phyloP scores from a whole-genome alignment of 805 yeast species.

The Danielozyma ontarioensis region DNA sequence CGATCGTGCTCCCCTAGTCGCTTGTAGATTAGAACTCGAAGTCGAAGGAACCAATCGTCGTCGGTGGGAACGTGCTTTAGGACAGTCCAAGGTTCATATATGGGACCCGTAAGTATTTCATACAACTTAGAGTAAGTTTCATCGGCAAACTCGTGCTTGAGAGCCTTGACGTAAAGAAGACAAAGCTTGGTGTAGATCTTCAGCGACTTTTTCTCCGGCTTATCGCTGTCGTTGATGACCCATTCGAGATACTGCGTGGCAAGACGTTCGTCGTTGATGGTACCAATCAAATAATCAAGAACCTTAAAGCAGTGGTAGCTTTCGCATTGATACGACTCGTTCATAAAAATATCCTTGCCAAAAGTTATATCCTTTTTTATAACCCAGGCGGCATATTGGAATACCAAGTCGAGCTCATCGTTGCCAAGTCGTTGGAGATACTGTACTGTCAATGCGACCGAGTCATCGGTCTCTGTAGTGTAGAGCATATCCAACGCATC shows the following conservation, averaged over 20 bases:
- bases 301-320: conserved; percentile 51
- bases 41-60: conserved; percentile 30
- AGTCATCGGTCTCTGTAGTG: conserved; percentile 12
- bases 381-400: conserved; percentile 53
- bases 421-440: conserved; percentile 55
- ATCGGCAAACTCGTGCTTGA: conserved; percentile 8
- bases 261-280: conserved; percentile 15
- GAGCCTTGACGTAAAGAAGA: conserved; percentile 24
- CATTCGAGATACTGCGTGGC: conserved; percentile 43
- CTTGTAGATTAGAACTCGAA: conserved; percentile 54
- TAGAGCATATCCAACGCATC: conserved; percentile 62
- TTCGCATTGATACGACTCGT: conserved; percentile 56
- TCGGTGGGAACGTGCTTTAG: conserved; percentile 26
- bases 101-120: conserved; percentile 24
- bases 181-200: conserved; percentile 33
- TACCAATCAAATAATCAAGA: conserved; percentile 42
- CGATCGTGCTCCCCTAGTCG: conserved; percentile 57
- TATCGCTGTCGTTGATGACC: conserved; percentile 33
- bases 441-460: conserved; percentile 36
- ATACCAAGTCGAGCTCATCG: conserved; percentile 46
- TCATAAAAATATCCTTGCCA: conserved; percentile 55
- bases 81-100: conserved; percentile 35
- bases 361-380: conserved; percentile 20
- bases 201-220: conserved; percentile 7
- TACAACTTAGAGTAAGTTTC: conserved; percentile 25